Evolutionary conservation across 495 filamentous ascomycete genomes (phyloP), one percentile per base, ranked within the genome.

Genomic region (Cudoniella acicularis): DNA sequence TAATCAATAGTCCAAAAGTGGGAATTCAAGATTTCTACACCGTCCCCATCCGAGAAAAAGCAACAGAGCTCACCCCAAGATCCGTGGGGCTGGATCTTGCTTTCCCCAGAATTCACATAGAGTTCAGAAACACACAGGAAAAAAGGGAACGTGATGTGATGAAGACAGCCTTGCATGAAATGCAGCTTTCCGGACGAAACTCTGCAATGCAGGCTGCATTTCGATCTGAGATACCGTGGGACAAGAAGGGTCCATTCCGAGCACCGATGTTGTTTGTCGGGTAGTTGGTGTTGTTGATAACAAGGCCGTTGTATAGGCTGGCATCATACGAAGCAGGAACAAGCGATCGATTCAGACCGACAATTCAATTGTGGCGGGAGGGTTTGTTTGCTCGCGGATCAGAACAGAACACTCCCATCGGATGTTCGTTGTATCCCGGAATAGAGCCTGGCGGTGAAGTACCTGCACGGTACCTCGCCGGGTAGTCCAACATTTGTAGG

Each of bases 151-250:
- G 0, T n/a, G 18, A n/a, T 50, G 46, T 57, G 55, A 57, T 24
- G 23, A 36, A 58, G 48, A n/a, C 30, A 36, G 57, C 57, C 49
- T 53, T 60, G 57, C 57, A 60, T 42, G 47, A 21, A 24, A 27
- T 57, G 60, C 60, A 57, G 13, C 60, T 62, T 62, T 52, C 60
- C 60, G 59, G 3, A 42, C 59, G 53, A 43, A 36, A 51, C 20
- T 23, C 20, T 24, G 36, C 30, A 9, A 10, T 61, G 59, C 60
- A 62, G 54, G 47, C 27, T 56, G 59, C 59, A 61, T 56, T 56
- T 57, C 47, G 49, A 62, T 62, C 60, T 52, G 13, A 61, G 52
- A 61, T 49, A 23, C 42, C 25, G 56, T 59, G 48, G 56, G 22
- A 59, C 56, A 46, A 24, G 49, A 52, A 48, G 54, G 22, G 24